Conservation (phyloP, 257 asterid species). For the Primulina tabacum region DNA sequence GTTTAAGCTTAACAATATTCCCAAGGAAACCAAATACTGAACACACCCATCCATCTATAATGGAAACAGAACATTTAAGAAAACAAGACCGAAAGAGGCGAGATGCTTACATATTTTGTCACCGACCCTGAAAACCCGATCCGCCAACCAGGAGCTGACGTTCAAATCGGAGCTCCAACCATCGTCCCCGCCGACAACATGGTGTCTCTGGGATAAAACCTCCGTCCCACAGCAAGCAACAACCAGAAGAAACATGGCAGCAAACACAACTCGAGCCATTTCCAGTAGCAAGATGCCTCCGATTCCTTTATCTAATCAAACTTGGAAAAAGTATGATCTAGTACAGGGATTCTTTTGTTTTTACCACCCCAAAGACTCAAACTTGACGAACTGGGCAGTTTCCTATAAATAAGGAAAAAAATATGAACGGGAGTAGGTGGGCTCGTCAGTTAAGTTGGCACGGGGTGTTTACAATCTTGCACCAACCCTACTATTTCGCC, state of each 20-base stretch:
- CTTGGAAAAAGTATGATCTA: no score
- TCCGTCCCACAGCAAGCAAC: conserved; percentile 11
- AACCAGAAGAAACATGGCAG: conserved; percentile 8
- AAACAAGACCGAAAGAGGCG: neutral
- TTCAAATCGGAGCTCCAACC: conserved; percentile 36
- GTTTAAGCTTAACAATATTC: neutral
- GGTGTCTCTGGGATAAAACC: conserved; percentile 26
- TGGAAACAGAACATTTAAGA: neutral
- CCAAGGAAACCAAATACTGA: no score
- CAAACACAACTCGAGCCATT: conserved; percentile 11
- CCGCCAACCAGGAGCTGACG: conserved; percentile 35
- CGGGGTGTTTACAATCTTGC: neutral
- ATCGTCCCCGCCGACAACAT: conserved; percentile 37
- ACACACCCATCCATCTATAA: neutral
- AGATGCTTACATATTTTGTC: conserved; percentile 36
- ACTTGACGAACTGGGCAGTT: neutral
- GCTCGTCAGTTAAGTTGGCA: neutral
- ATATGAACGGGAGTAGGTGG: neutral
- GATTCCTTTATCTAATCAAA: no score
- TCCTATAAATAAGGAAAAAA: neutral
- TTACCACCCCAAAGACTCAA: neutral
- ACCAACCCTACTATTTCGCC: neutral
- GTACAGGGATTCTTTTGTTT: neutral
- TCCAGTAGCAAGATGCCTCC: neutral
- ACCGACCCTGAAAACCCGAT: conserved; percentile 38